Conservation (phyloP, 2,329 filamentous ascomycete species). For the Fusarium sambucinum region DNA sequence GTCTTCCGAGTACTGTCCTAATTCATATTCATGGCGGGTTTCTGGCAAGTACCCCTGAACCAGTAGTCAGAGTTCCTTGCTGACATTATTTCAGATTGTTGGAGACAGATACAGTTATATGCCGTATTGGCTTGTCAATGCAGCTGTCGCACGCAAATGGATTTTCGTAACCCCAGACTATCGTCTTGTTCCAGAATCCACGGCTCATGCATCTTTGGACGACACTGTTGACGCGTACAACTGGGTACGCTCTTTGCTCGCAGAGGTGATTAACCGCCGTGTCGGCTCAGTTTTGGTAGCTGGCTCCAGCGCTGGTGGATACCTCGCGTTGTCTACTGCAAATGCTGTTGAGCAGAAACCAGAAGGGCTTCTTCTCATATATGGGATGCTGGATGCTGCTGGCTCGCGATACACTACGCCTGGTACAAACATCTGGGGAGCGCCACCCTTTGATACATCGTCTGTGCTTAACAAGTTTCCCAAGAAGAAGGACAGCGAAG, state of each 20-base stretch:
- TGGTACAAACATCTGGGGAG: constrained; percentile 29
- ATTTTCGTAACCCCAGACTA: constrained; percentile 44
- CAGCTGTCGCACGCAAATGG: constrained; percentile 37
- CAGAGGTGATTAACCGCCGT: constrained; percentile 11
- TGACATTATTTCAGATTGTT: constrained; percentile 29
- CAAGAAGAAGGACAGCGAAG: background rate
- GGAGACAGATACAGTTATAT: constrained; percentile 42
- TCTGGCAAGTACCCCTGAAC: background rate
- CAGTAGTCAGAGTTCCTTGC: fast-evolving
- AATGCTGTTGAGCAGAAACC: constrained; percentile 19
- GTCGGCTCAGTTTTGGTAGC: constrained; percentile 30
- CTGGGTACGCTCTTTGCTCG: constrained; percentile 32
- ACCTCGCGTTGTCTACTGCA: constrained; percentile 34
- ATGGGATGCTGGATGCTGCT: constrained; percentile 38
- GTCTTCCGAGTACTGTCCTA: constrained; percentile 23
- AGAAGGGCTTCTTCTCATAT: constrained; percentile 24
- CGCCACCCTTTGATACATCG: constrained; percentile 18
- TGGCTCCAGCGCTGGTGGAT: constrained; percentile 42
- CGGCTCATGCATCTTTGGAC: constrained; percentile 32
- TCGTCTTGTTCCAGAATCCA: constrained; percentile 40
- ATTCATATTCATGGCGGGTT: constrained; percentile 44
- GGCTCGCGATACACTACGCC: constrained; percentile 30
- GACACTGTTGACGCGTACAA: constrained; percentile 40
- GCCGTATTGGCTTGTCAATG: constrained; percentile 41
- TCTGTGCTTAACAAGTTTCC: constrained; percentile 33